Evolutionary conservation across 345 rosid genomes (phyloP).

Genomic region (Eucalyptus curtisii): DNA sequence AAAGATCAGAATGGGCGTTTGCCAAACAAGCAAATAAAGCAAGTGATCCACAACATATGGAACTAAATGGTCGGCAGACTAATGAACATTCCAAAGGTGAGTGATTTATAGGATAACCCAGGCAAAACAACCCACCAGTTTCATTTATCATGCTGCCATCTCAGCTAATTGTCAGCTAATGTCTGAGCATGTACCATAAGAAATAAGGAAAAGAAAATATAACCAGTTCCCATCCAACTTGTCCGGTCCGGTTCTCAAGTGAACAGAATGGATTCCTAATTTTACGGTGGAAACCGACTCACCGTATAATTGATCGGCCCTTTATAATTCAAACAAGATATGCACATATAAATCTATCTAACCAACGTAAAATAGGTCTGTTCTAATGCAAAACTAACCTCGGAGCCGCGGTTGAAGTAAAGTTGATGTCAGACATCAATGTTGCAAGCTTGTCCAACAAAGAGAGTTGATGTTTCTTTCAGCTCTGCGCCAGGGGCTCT

Average conservation of each 20-base stretch:
- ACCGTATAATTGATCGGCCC: rapidly evolving
- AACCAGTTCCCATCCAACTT: no score
- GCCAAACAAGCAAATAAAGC: background rate
- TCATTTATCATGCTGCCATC: background rate
- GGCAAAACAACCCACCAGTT: background rate
- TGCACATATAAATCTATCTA: background rate
- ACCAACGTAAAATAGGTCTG: background rate
- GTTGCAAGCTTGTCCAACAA: background rate
- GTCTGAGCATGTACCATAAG: background rate
- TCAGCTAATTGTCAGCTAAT: background rate
- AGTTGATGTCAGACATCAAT: background rate
- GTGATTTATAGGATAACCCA: background rate
- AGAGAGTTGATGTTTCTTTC: background rate
- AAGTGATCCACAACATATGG: no score
- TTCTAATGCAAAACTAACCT: background rate
- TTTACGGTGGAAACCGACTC: rapidly evolving
- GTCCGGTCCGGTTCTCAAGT: background rate
- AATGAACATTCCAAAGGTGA: background rate
- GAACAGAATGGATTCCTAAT: rapidly evolving
- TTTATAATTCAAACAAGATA: background rate
- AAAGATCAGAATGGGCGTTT: background rate
- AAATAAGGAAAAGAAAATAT: no score
- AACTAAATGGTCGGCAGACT: background rate
- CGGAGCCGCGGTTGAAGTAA: background rate
- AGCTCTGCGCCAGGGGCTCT: background rate